Percentiles rank a stretch among this genome's conserved stretches.
phyloP scores from a whole-genome alignment of 768 basidiomycete genomes.

The Collybia mongolica region DNA sequence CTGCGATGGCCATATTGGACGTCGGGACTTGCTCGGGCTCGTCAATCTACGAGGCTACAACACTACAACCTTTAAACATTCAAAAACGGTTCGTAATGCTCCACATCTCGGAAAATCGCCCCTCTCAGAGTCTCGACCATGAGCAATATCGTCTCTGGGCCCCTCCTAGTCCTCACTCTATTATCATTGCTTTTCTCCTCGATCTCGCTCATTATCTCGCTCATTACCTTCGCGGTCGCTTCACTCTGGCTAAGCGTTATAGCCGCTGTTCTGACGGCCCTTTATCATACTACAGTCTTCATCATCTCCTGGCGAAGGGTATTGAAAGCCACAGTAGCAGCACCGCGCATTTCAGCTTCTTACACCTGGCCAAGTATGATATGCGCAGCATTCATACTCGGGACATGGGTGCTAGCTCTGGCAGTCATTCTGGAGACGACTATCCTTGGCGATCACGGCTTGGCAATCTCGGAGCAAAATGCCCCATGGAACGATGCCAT shows the following conservation, averaged over 20 bases:
- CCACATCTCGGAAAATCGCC: no score
- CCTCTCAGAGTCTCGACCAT: background rate
- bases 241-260: constrained; percentile 11
- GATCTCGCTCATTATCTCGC: constrained; percentile 8
- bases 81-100: no score
- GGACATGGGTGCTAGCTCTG: constrained; percentile 3
- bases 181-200: constrained; percentile 1
- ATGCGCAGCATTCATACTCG: background rate
- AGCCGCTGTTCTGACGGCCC: constrained; percentile 3
- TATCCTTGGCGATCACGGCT: background rate
- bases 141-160: background rate
- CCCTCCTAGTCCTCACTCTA: background rate
- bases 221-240: constrained; percentile 8
- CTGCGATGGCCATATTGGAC: no score
- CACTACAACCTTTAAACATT: no score
- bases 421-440: constrained; percentile 1
- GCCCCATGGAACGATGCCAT: background rate
- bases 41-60: no score
- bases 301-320: constrained; percentile 6
- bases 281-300: constrained; percentile 8
- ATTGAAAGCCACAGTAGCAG: no score
- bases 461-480: background rate
- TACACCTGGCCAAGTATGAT: background rate
- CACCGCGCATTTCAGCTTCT: background rate
- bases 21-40: no score